A percentile compares a stretch with the other conserved stretches of the same genome.
Evolutionary conservation across 441 rosid genomes (phyloP).

Genomic region (Aquilaria agallochum): DNA sequence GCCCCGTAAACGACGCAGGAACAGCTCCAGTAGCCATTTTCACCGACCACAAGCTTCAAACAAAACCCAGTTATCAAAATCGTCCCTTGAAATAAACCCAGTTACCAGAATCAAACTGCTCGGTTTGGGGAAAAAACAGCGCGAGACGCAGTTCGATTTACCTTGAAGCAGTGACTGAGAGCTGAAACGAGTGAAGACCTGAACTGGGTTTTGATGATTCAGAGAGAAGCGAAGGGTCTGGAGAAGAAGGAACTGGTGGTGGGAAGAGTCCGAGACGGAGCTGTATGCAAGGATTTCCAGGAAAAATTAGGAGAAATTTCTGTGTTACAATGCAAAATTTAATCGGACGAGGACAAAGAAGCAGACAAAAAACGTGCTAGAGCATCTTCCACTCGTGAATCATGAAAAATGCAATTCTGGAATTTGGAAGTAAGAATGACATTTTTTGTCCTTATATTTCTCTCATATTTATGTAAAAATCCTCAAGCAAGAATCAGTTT

Average conservation of each 20-base stretch:
- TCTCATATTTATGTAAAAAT: too few species aligned
- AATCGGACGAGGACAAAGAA: background rate
- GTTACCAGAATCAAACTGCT: constrained; percentile 5
- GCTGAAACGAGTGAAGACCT: background rate
- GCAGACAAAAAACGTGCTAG: constrained; percentile 14
- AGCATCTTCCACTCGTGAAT: constrained; percentile 10
- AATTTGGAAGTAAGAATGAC: background rate
- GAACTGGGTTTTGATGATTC: background rate
- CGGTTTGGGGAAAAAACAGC: background rate
- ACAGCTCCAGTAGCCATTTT: constrained; percentile 76
- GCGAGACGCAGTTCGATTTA: constrained; percentile 2
- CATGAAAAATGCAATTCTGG: background rate
- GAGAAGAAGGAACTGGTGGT: constrained; percentile 31
- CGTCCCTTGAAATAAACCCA: background rate
- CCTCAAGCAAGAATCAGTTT: too few species aligned
- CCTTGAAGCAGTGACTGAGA: constrained; percentile 13
- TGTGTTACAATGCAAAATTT: constrained; percentile 6
- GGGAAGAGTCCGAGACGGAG: constrained; percentile 23
- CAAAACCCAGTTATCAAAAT: constrained; percentile 4
- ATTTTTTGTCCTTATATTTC: too few species aligned
- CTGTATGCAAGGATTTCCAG: constrained; percentile 15
- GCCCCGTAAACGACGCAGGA: constrained; percentile 63
- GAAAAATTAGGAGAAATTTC: constrained; percentile 6
- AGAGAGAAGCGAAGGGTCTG: constrained; percentile 22
- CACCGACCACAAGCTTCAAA: constrained; percentile 16